phyloP scores from a whole-genome alignment of 495 filamentous ascomycete species.

The Penicillium arizonense region DNA sequence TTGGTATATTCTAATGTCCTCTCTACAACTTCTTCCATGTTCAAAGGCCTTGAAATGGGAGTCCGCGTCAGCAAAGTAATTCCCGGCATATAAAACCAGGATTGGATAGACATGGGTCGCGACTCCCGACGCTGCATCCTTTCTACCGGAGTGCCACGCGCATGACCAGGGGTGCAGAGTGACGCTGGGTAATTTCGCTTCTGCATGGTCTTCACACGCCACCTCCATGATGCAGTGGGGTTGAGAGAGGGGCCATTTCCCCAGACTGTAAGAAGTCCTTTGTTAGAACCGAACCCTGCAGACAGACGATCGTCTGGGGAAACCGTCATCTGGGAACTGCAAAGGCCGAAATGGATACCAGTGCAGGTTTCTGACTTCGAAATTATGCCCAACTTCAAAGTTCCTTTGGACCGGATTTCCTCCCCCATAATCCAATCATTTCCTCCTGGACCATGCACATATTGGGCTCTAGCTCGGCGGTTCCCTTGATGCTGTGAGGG shows the following conservation, averaged over 20 bases:
- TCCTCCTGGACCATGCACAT: not conserved
- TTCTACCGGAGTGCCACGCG: slow-evolving; percentile 17
- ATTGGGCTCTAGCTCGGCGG: not conserved
- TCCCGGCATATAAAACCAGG: slow-evolving; percentile 15
- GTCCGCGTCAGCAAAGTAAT: slow-evolving; percentile 2
- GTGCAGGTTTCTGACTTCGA: not conserved
- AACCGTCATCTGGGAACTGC: not conserved
- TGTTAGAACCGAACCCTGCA: slow-evolving; percentile 13
- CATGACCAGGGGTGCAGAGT: slow-evolving; percentile 11
- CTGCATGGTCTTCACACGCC: slow-evolving; percentile 13
- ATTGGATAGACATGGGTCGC: not conserved
- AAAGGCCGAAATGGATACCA: not conserved
- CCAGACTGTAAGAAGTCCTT: slow-evolving; percentile 2
- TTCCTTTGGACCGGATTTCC: not conserved
- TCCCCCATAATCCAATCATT: no score
- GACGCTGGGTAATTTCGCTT: slow-evolving; percentile 15
- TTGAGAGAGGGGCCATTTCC: slow-evolving; percentile 12
- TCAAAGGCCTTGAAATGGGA: not conserved
- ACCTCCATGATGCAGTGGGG: slow-evolving; percentile 3
- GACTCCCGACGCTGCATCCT: slow-evolving; percentile 5
- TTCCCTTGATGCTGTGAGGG: slow-evolving; percentile 5
- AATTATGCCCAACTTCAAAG: not conserved
- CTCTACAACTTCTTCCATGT: no score
- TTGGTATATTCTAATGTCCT: no score
- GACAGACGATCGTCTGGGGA: slow-evolving; percentile 17